Percentiles rank a stretch among this genome's conserved stretches.
phyloP scores from a whole-genome alignment of 164 flowering plant genomes.

The Vitis rotundifolia region DNA sequence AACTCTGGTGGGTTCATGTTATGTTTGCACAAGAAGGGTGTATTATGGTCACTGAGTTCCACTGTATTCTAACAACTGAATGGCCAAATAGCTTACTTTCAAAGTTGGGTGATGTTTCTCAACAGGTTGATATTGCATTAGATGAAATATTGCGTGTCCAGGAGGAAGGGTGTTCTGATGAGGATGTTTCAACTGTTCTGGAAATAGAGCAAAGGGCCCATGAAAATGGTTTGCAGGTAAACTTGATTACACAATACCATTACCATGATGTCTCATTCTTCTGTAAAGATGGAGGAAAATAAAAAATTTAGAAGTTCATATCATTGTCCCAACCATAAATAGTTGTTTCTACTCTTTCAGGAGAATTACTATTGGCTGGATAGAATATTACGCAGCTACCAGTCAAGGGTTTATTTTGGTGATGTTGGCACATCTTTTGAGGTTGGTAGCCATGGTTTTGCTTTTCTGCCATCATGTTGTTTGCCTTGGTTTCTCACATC shows the following conservation, averaged over 20 bases:
- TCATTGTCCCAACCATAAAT: background rate
- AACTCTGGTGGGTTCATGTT: conserved; percentile 50
- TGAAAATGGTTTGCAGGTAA: conserved; percentile 94
- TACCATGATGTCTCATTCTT: background rate
- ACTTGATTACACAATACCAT: too few species aligned
- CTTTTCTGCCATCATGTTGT: background rate
- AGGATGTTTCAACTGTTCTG: conserved; percentile 80
- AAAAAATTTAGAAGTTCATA: background rate
- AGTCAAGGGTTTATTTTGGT: conserved; percentile 79
- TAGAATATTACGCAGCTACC: conserved; percentile 82
- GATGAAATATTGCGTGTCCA: conserved; percentile 82
- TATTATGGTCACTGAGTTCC: too few species aligned
- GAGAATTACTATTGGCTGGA: conserved; percentile 95
- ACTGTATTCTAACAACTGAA: background rate
- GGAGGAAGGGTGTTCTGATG: conserved; percentile 79
- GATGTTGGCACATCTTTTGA: conserved; percentile 69
- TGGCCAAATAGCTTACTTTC: background rate
- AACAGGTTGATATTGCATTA: conserved; percentile 81
- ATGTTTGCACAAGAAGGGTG: background rate
- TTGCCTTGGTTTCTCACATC: background rate
- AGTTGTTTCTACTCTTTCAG: conserved; percentile 35
- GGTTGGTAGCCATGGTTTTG: conserved; percentile 36
- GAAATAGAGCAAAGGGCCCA: conserved; percentile 98
- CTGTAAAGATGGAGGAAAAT: background rate
- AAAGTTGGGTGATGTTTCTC: background rate